A percentile compares a stretch with the other conserved stretches of the same genome.
phyloP scores from a whole-genome alignment of 2,329 filamentous ascomycete species.

The Golovinomyces cichoracearum region DNA sequence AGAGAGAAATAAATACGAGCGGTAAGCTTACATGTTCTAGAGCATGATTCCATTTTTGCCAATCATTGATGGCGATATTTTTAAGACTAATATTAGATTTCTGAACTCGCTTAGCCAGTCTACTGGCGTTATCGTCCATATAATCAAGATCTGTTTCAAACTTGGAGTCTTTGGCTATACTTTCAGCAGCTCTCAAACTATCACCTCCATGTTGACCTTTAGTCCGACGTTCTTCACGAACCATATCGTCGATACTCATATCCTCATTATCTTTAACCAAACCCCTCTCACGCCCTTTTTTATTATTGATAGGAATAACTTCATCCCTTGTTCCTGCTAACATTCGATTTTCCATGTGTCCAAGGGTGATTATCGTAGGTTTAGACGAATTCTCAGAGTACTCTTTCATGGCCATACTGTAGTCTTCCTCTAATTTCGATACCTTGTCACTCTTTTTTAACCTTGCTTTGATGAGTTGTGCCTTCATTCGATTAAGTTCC shows the following conservation, averaged over 20 bases:
- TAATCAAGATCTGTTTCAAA: conserved; percentile 89
- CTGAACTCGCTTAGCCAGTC: conserved; percentile 64
- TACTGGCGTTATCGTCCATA: conserved; percentile 85
- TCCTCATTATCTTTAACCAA: conserved; percentile 76
- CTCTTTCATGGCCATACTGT: conserved; percentile 45
- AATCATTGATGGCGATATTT: conserved; percentile 65
- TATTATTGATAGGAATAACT: conserved; percentile 52
- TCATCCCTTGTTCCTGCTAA: conserved; percentile 49
- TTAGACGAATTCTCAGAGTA: conserved; percentile 27
- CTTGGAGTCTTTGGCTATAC: conserved; percentile 77
- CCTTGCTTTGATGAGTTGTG: conserved; percentile 89
- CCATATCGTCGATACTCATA: conserved; percentile 93
- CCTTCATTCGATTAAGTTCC: conserved; percentile 64
- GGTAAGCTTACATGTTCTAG: conserved; percentile 30
- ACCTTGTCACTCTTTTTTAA: conserved; percentile 23
- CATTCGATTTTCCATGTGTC: conserved; percentile 72
- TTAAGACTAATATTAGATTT: conserved; percentile 72
- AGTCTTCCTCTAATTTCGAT: conserved; percentile 44
- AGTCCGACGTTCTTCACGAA: conserved; percentile 74
- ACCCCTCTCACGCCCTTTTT: conserved; percentile 60
- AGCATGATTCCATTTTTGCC: conserved; percentile 66
- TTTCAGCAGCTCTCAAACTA: conserved; percentile 58
- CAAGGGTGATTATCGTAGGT: conserved; percentile 50
- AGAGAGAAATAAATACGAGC: neutral
- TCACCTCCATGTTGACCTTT: conserved; percentile 55